Evolutionary conservation across 352 stramenopile species (phyloP), one percentile per base, ranked within the genome.

Genomic region (Phytophthora nicotianae): DNA sequence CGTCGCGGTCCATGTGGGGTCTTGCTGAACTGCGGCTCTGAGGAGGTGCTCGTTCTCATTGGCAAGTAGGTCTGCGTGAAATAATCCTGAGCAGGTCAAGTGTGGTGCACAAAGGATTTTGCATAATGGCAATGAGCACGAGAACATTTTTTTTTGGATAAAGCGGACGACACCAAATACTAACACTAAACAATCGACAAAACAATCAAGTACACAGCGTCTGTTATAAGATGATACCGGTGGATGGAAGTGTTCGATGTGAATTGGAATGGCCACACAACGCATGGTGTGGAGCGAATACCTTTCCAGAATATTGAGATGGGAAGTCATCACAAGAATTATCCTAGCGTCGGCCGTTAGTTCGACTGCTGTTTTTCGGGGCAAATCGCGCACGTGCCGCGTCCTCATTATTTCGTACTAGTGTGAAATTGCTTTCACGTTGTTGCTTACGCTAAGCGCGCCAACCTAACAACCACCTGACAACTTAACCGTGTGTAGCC

Each of bases 331-430:
- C 20, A 19, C 59, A 23, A 51, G 26, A 52, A 50, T 59, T 40
- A 33, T 52, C 43, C 17, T 45, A 14, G 26, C 51, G 32, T 27
- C 32, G 5, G 5, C 10, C 50, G 24, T 57, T 62, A 68, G 37
- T 51, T 54, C 59, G 38, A 46, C 26, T 40, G 6, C 29, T 49
- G 38, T 17, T 49, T 59, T 65, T 32, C 49, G 17, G n/a, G 53
- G 56, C 57, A 58, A 58, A 64, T 62, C 46, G 27, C 42, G 58
- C 58, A 61, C 50, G 59, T 68, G 37, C 26, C 35, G 38, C 43
- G 33, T 40, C 57, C 38, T 23, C 17, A 46, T 46, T 5, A 33
- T 20, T 45, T 23, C 5, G 45, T 38, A 40, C 13, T 38, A n/a
- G 32, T 5, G n/a, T 38, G 32, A 33, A 33, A 16, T 37, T 37